A percentile compares a stretch with the other conserved stretches of the same genome.
These are phyloP conservation scores for Stygiomarasmius scandens DNA, from an alignment of 1,284 basidiomycete species.

Conservation along the genomic window DNA sequence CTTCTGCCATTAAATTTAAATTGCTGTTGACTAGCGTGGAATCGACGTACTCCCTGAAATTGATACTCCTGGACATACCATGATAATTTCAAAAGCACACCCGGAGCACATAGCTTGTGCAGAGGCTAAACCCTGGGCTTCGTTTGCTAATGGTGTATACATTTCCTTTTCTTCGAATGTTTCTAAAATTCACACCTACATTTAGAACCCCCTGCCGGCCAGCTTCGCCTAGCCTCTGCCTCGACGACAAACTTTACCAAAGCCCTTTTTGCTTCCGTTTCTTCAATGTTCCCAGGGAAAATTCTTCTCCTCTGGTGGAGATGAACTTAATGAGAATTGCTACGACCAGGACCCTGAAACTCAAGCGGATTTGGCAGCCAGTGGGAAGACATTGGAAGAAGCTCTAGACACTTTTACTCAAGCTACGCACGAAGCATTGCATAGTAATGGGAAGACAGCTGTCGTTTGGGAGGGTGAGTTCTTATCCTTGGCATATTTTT, in stretches of 20 bases:
- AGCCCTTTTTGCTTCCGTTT: slow-evolving; percentile 41
- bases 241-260: slow-evolving; percentile 47
- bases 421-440: slow-evolving; percentile 36
- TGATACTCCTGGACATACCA: slow-evolving; percentile 83
- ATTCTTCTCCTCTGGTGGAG: slow-evolving; percentile 81
- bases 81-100: slow-evolving; percentile 63
- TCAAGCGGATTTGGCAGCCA: slow-evolving; percentile 47
- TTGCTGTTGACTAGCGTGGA: slow-evolving; percentile 52
- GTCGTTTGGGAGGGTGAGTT: slow-evolving; percentile 47
- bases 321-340: slow-evolving; percentile 77
- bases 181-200: no score
- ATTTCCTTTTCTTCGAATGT: background rate
- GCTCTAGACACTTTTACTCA: slow-evolving; percentile 48
- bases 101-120: slow-evolving; percentile 79
- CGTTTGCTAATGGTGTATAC: slow-evolving; percentile 55
- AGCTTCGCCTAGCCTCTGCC: slow-evolving; percentile 68
- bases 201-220: slow-evolving; percentile 83
- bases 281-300: slow-evolving; percentile 52
- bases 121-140: slow-evolving; percentile 61
- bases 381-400: slow-evolving; percentile 59
- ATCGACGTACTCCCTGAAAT: slow-evolving; percentile 77
- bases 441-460: slow-evolving; percentile 42
- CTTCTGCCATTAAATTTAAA: background rate
- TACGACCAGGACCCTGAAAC: slow-evolving; percentile 67
- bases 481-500: background rate